phyloP scores from a whole-genome alignment of 2,329 filamentous ascomycete species.

The Pleoardoris graminearum region DNA sequence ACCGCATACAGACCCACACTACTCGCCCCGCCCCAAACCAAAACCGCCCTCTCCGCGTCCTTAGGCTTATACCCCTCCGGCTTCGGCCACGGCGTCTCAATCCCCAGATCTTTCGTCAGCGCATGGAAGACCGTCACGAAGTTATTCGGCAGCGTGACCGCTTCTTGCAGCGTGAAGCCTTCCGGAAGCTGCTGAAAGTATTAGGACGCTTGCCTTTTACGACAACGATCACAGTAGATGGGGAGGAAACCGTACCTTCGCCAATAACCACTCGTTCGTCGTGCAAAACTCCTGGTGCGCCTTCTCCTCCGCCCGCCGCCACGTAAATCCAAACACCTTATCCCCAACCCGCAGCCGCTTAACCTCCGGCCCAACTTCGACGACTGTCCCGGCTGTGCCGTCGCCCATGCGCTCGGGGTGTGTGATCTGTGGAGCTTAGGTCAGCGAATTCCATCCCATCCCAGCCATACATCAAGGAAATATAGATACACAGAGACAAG shows the following conservation, averaged over 20 bases:
- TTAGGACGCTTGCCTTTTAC: too few species aligned
- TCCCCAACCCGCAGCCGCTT: slow-evolving; percentile 57
- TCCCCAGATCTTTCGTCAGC: slow-evolving; percentile 54
- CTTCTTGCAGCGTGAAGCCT: slow-evolving; percentile 50
- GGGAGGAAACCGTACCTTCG: too few species aligned
- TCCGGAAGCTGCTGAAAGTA: slow-evolving; percentile 51
- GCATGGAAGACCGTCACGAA: slow-evolving; percentile 63
- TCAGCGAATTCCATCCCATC: too few species aligned
- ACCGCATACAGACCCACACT: slow-evolving; percentile 50
- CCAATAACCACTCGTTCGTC: slow-evolving; percentile 53
- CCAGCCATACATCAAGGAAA: too few species aligned
- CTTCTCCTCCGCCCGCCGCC: slow-evolving; percentile 53
- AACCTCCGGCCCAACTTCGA: slow-evolving; percentile 53
- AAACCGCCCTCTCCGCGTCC: slow-evolving; percentile 37
- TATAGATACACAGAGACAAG: too few species aligned
- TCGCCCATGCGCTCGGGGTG: slow-evolving; percentile 58
- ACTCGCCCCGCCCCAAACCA: slow-evolving; percentile 52
- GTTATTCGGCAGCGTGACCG: slow-evolving; percentile 61
- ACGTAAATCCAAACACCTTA: slow-evolving; percentile 60
- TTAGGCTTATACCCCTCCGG: slow-evolving; percentile 46
- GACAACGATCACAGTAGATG: too few species aligned
- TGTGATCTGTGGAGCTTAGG: slow-evolving; percentile 12
- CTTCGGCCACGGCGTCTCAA: slow-evolving; percentile 62
- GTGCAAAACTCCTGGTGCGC: slow-evolving; percentile 62
- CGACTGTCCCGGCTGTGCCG: slow-evolving; percentile 57